A percentile compares a stretch with the other conserved stretches of the same genome.
phyloP scores from a whole-genome alignment of 441 rosid genomes.

The Pelargonium fulgidum region DNA sequence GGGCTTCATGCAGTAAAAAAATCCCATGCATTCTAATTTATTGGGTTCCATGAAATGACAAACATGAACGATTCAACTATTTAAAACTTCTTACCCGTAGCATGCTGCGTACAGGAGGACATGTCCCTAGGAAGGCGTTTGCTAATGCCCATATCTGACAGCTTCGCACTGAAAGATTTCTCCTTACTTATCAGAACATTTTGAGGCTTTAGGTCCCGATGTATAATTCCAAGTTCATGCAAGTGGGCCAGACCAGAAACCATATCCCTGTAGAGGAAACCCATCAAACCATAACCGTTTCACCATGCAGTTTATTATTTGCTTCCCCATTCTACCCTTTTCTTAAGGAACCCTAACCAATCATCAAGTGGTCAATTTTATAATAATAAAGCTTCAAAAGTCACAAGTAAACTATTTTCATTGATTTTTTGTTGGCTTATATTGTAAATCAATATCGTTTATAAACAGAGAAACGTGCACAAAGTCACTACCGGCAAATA shows the following conservation, averaged over 20 bases:
- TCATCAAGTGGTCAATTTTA: not conserved
- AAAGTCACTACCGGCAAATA: not conserved
- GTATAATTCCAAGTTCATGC: conserved; percentile 86
- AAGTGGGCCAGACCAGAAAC: conserved; percentile 77
- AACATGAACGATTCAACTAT: not conserved
- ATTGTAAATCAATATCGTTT: not conserved
- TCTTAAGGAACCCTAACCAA: not conserved
- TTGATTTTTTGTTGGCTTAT: not conserved
- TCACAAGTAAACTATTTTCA: not conserved
- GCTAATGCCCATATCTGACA: conserved; percentile 97
- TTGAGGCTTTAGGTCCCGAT: conserved; percentile 89
- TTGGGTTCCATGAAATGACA: not conserved
- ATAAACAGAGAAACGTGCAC: not conserved
- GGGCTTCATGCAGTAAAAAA: too few relatives aligned
- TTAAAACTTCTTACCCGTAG: conserved; percentile 50
- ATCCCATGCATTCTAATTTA: too few relatives aligned
- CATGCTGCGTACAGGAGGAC: conserved; percentile 69
- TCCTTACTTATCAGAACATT: conserved; percentile 74
- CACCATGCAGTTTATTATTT: not conserved
- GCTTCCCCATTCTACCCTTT: not conserved
- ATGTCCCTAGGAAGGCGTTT: conserved; percentile 64
- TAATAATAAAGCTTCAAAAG: not conserved
- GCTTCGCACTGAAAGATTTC: conserved; percentile 62
- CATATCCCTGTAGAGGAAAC: conserved; percentile 54
- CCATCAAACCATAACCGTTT: conserved; percentile 14